Evolutionary conservation across 441 rosid genomes (phyloP).

Genomic region (Melastoma candidum): DNA sequence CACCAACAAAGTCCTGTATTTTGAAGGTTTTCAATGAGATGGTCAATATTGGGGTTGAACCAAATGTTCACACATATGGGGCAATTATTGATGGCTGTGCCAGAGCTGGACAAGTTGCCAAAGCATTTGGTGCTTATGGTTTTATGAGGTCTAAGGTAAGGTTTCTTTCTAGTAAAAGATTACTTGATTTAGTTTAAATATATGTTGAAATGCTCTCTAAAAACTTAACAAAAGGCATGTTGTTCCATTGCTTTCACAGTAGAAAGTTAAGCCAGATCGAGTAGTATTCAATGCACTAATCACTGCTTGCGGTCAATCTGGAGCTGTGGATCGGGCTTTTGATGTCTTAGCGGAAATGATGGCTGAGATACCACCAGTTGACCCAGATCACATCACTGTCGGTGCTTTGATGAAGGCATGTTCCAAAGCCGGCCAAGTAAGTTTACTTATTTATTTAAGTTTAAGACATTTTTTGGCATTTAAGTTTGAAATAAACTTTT

Average conservation of each 20-base stretch:
- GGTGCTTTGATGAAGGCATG: slow-evolving; percentile 91
- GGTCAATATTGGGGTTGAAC: slow-evolving; percentile 85
- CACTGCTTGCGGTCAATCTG: slow-evolving; percentile 88
- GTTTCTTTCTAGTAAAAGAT: too few species aligned
- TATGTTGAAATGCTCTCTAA: background rate
- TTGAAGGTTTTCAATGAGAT: slow-evolving; percentile 80
- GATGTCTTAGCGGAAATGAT: slow-evolving; percentile 92
- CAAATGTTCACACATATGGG: slow-evolving; percentile 85
- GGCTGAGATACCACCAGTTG: slow-evolving; percentile 71
- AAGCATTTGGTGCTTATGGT: slow-evolving; percentile 98
- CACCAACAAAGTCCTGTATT: too few species aligned
- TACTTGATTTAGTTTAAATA: background rate
- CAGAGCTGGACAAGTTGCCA: slow-evolving; percentile 89
- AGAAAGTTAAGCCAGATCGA: slow-evolving; percentile 98
- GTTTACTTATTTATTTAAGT: slow-evolving; percentile 14
- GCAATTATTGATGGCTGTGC: slow-evolving; percentile 98
- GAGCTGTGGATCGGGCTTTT: slow-evolving; percentile 96
- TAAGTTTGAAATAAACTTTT: slow-evolving; percentile 18
- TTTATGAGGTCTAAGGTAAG: slow-evolving; percentile 92
- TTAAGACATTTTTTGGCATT: slow-evolving; percentile 3
- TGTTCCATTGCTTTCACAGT: slow-evolving; percentile 58
- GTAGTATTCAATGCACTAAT: slow-evolving; percentile 96
- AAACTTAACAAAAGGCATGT: slow-evolving; percentile 14
- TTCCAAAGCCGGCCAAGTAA: slow-evolving; percentile 76
- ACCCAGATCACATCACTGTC: slow-evolving; percentile 83